A percentile compares a stretch with the other conserved stretches of the same genome.
Evolutionary conservation across 441 rosid species (phyloP).

Genomic region (Eugenia klotzschiana): DNA sequence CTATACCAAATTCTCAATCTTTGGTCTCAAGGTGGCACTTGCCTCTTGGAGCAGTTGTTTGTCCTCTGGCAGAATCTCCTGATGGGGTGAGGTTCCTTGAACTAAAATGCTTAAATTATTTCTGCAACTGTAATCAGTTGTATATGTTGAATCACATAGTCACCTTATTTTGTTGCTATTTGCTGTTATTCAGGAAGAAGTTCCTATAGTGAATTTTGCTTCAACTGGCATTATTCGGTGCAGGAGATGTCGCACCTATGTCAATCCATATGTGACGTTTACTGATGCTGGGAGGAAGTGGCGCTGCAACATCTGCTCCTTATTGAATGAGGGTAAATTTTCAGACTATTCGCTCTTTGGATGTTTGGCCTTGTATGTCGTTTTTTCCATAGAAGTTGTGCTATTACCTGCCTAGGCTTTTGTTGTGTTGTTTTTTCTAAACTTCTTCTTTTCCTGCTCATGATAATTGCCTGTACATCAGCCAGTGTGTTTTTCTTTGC

Average conservation of each 20-base stretch:
- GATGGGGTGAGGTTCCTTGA: slow-evolving; percentile 60
- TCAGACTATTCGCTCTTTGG: neutral
- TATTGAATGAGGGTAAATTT: slow-evolving; percentile 78
- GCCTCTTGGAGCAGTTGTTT: slow-evolving; percentile 95
- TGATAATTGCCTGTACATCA: neutral
- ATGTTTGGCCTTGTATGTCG: neutral
- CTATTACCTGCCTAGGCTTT: neutral
- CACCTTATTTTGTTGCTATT: neutral
- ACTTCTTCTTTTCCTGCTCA: neutral
- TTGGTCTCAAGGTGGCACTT: slow-evolving; percentile 95
- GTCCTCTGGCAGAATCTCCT: slow-evolving; percentile 94
- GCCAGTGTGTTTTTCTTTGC: neutral
- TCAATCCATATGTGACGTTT: slow-evolving; percentile 85
- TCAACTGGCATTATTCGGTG: slow-evolving; percentile 86
- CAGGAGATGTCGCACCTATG: slow-evolving; percentile 94
- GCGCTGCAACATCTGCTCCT: slow-evolving; percentile 90
- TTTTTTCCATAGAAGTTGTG: neutral
- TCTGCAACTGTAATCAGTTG: neutral
- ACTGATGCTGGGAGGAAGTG: slow-evolving; percentile 96
- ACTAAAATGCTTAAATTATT: neutral
- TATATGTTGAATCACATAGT: neutral
- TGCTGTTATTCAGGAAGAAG: slow-evolving; percentile 66
- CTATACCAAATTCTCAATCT: slow-evolving; percentile 87
- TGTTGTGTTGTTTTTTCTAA: neutral
- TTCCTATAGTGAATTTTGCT: slow-evolving; percentile 74